A percentile compares a stretch with the other conserved stretches of the same genome.
These are phyloP conservation scores for Nakazawaea anatomiae DNA, from an alignment of 805 yeast species.

Conservation along the genomic window DNA sequence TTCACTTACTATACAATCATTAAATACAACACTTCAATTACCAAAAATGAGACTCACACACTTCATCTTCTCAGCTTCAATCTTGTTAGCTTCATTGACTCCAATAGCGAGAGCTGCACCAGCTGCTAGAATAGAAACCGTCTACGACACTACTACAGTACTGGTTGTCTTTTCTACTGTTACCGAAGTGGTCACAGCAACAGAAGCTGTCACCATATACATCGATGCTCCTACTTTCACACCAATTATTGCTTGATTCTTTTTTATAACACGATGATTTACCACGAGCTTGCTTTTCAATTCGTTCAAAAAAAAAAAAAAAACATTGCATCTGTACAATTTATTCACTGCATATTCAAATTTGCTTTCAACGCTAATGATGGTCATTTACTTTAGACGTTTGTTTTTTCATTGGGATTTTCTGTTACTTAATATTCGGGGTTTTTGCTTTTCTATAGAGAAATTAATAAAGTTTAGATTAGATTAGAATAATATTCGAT, in stretches of 20 bases:
- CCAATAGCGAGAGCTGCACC: constrained; percentile 1
- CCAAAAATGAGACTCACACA: not conserved
- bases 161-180: not conserved
- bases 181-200: not conserved
- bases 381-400: too few relatives aligned
- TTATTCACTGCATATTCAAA: not conserved
- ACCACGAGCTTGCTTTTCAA: not conserved
- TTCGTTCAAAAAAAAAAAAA: not conserved
- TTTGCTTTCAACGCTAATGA: not conserved
- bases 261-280: not conserved
- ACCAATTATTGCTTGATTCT: not conserved
- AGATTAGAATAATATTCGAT: too few relatives aligned
- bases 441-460: not conserved
- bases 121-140: constrained; percentile 1
- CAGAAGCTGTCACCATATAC: constrained; percentile 1
- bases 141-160: not conserved
- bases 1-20: not conserved
- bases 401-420: too few relatives aligned
- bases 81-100: not conserved
- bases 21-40: not conserved
- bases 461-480: not conserved
- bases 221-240: constrained; percentile 1
- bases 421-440: not conserved
- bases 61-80: not conserved
- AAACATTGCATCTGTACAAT: not conserved